Evolutionary conservation across 1,284 basidiomycete genomes (phyloP).

Genomic region (Boletellus sp.): DNA sequence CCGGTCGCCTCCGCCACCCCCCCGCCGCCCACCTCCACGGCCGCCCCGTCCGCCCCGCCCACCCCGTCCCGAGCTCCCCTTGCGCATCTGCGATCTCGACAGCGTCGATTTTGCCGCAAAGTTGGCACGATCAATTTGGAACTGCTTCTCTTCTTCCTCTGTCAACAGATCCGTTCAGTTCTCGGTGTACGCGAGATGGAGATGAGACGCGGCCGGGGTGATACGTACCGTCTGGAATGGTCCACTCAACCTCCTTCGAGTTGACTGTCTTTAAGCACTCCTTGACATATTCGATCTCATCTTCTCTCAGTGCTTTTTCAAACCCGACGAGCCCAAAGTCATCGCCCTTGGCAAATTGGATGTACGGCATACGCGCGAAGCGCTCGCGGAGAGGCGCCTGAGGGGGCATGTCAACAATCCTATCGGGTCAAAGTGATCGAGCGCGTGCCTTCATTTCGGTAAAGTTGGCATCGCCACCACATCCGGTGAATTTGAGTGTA

Average conservation of each 20-base stretch:
- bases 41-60: conserved; percentile 43
- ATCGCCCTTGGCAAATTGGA: conserved; percentile 63
- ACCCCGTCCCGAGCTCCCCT: conserved; percentile 30
- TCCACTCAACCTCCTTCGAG: conserved; percentile 59
- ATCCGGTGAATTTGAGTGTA: conserved; percentile 73
- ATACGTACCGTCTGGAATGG: conserved; percentile 52
- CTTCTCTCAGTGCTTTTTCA: conserved; percentile 66
- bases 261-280: conserved; percentile 61
- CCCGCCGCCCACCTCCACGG: conserved; percentile 36
- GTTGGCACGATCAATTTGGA: conserved; percentile 69
- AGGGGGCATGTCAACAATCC: conserved; percentile 1
- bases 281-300: conserved; percentile 61
- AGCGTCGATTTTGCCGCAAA: conserved; percentile 54
- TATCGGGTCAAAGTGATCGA: not conserved
- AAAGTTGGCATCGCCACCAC: conserved; percentile 62
- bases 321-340: conserved; percentile 68
- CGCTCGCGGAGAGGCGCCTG: conserved; percentile 76
- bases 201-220: not conserved
- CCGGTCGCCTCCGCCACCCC: conserved; percentile 27
- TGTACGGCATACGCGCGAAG: conserved; percentile 70
- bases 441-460: conserved; percentile 62
- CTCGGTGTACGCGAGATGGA: not conserved
- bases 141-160: conserved; percentile 64
- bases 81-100: conserved; percentile 31
- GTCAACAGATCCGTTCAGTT: not conserved